Percentiles rank a stretch among this genome's conserved stretches.
phyloP scores from a whole-genome alignment of 2,329 filamentous ascomycete genomes.

The Neurospora crassa region DNA sequence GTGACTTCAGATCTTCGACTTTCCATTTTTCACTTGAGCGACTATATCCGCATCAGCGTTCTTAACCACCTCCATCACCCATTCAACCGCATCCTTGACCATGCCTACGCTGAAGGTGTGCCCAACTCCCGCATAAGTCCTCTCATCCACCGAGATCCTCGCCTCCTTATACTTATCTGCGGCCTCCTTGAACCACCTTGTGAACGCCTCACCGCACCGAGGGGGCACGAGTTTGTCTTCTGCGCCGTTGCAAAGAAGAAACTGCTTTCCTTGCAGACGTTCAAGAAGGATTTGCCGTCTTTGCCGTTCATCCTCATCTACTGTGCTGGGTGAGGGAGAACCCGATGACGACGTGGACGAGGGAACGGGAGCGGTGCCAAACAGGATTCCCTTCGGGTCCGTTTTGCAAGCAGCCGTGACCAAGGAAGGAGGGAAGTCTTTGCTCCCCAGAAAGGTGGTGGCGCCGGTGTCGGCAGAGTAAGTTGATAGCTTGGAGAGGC shows the following conservation, averaged over 20 bases:
- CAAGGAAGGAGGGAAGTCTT: conserved; percentile 65
- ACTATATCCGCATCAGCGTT: conserved; percentile 17
- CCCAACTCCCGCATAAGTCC: conserved; percentile 57
- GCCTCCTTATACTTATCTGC: conserved; percentile 45
- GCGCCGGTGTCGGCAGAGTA: conserved; percentile 49
- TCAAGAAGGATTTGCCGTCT: conserved; percentile 36
- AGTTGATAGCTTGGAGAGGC: conserved; percentile 53
- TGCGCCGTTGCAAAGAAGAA: conserved; percentile 56
- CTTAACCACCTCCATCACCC: conserved; percentile 43
- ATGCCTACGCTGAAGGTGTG: conserved; percentile 62
- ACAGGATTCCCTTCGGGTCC: conserved; percentile 69
- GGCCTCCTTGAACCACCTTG: conserved; percentile 51
- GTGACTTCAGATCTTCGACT: conserved; percentile 20
- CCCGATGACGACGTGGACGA: background rate
- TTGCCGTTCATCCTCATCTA: background rate
- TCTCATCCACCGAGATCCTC: conserved; percentile 49
- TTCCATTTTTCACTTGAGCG: conserved; percentile 4
- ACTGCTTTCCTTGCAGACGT: conserved; percentile 49
- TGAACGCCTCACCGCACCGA: conserved; percentile 46
- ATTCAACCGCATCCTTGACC: conserved; percentile 55
- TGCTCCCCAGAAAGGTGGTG: conserved; percentile 61
- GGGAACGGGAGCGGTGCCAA: conserved; percentile 36
- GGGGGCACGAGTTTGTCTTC: conserved; percentile 68
- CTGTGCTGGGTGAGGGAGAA: background rate
- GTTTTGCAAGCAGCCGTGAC: conserved; percentile 51